These are phyloP conservation scores for Naganishia friedmannii DNA, from an alignment of 768 basidiomycete genomes.

Conservation along the genomic window DNA sequence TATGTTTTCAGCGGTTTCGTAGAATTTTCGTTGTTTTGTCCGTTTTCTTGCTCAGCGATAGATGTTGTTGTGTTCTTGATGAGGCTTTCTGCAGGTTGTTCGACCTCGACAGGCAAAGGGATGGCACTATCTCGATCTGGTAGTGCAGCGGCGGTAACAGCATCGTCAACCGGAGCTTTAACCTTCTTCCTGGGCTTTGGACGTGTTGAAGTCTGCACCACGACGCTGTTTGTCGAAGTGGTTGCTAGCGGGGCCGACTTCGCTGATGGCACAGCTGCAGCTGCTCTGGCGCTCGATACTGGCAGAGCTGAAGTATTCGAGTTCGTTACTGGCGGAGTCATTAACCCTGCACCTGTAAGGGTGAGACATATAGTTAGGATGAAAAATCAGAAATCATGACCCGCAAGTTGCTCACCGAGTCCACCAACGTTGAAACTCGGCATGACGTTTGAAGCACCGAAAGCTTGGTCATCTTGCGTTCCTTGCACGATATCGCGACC, in stretches of 20 bases:
- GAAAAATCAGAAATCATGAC: not conserved
- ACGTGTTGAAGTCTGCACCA: not conserved
- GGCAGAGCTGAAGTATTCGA: not conserved
- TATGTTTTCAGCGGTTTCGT: conserved; percentile 10
- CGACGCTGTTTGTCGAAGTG: not conserved
- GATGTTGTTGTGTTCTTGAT: not conserved
- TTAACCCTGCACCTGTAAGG: conserved; percentile 3
- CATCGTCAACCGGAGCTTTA: not conserved
- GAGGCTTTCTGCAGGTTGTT: not conserved
- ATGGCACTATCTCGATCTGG: not conserved
- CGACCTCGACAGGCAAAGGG: not conserved
- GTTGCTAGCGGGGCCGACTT: not conserved
- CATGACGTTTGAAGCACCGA: not conserved
- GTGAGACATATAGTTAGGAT: not conserved
- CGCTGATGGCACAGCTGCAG: not conserved
- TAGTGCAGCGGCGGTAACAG: not conserved
- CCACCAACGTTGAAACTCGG: not conserved
- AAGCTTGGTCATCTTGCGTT: not conserved
- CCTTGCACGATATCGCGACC: conserved; percentile 2
- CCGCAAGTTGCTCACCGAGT: not conserved
- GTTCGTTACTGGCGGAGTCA: not conserved
- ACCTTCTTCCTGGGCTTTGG: conserved; percentile 14
- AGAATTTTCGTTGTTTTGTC: not conserved
- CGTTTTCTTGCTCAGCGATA: not conserved
- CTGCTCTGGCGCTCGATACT: not conserved